phyloP scores from a whole-genome alignment of 2,329 filamentous ascomycete genomes.

The Sphaceloma murrayae region DNA sequence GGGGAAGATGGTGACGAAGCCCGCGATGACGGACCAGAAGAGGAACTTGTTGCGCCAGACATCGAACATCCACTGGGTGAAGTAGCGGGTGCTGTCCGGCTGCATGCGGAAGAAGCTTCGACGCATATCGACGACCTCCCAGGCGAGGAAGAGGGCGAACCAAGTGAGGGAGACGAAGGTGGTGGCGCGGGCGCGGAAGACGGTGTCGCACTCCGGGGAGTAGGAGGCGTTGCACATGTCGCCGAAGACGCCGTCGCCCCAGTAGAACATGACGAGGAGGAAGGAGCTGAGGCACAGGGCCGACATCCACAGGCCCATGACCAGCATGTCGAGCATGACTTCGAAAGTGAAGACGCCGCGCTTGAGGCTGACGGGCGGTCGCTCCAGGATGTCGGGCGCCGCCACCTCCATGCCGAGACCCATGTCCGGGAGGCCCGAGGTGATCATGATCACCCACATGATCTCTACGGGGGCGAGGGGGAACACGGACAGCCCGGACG shows the following conservation, averaged over 20 bases:
- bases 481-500: conserved; percentile 62
- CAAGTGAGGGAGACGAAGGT: conserved; percentile 67
- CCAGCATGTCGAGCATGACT: conserved; percentile 67
- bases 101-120: conserved; percentile 68
- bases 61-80: conserved; percentile 58
- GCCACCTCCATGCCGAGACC: conserved; percentile 73
- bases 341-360: conserved; percentile 67
- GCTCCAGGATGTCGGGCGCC: conserved; percentile 64
- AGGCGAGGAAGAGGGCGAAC: conserved; percentile 67
- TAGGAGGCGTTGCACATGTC: conserved; percentile 50
- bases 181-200: conserved; percentile 63
- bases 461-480: conserved; percentile 77
- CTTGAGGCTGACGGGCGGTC: conserved; percentile 62
- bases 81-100: conserved; percentile 49
- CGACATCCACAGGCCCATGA: conserved; percentile 72
- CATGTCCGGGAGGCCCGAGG: conserved; percentile 78
- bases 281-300: conserved; percentile 54
- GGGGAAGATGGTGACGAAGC: conserved; percentile 39
- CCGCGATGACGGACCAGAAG: conserved; percentile 37
- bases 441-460: conserved; percentile 92
- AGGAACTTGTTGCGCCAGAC: conserved; percentile 63
- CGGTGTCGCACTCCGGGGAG: conserved; percentile 46
- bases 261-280: conserved; percentile 53
- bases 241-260: conserved; percentile 45
- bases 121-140: conserved; percentile 67